Evolutionary conservation across 148 eudicot genomes (phyloP), one percentile per base, ranked within the genome.

Genomic region (Diospyros kaki): DNA sequence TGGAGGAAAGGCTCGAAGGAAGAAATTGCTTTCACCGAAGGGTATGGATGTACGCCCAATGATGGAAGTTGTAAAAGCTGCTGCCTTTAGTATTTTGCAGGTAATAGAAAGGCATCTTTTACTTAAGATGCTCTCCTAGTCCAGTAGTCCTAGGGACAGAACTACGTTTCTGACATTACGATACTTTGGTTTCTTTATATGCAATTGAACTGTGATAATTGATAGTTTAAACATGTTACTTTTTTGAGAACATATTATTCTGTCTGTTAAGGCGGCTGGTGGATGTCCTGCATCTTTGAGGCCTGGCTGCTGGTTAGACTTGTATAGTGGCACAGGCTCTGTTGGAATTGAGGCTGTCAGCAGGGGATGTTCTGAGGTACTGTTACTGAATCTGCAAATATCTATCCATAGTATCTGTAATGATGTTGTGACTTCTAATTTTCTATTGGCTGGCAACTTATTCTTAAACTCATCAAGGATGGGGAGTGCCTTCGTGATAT

Each of bases 321-420:
- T 94, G 79, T 94, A 92, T 66, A 90, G 97, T 77, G 98, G 98
- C 46, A 94, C 98, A 54, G 96, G 97, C 56, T 94, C 98, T 68
- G 97, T 94, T 77, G 97, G 98, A 66, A 94, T 94, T 76, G 96
- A 94, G 86, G 97, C 98, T 81, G 76, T 92, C 69, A 94, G 98
- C 74, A 86, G 97, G 69, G 98, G 97, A 52, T 94, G 98, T 77
- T 86, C 97, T 56, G 89, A 90, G 98, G 97, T 92, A 70, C 18
- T 77, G 66, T 54, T 64, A 17, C 17, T 74, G 41, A 41, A 69
- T 15, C 18, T 62, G 38, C 10, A 11, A 5, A 56, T 4, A 9
- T 63, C 28, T 51, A 4, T 48, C 58, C 6, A 12, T 66, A 9
- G 15, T 40, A 73, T 50, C 12, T 12, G 15, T 62, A 48, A 9